Evolutionary conservation across 306 rosid genomes (phyloP).

Genomic region (Prosopis cineraria): DNA sequence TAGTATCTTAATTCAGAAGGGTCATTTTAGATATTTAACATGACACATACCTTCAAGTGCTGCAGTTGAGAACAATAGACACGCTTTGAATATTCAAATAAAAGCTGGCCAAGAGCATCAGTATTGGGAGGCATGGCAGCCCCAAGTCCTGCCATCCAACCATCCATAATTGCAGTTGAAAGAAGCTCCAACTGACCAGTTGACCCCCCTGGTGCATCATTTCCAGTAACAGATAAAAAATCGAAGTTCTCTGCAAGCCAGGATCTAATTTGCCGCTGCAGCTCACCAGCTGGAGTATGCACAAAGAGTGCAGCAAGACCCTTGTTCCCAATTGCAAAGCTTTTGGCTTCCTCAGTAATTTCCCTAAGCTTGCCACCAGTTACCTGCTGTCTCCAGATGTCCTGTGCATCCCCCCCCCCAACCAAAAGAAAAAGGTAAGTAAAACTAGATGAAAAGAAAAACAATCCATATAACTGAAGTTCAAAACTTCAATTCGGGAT

Average conservation of each 20-base stretch:
- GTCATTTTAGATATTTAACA: conserved; percentile 28
- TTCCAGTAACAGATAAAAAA: conserved; percentile 74
- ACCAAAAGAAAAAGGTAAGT: background rate
- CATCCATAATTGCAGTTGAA: conserved; percentile 99
- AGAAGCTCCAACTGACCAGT: conserved; percentile 99
- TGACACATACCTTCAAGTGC: conserved; percentile 79
- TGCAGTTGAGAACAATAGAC: conserved; percentile 92
- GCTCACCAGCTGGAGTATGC: conserved; percentile 98
- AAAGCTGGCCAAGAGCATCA: conserved; percentile 96
- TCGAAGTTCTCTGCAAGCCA: conserved; percentile 96
- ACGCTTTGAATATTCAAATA: conserved; percentile 84
- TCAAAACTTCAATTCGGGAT: conserved; percentile 7
- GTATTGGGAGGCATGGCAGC: conserved; percentile 92
- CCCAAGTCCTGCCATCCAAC: conserved; percentile 99
- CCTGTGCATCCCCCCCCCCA: conserved; percentile 48
- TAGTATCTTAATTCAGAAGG: conserved; percentile 23
- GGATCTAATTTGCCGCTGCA: conserved; percentile 95
- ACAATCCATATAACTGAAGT: conserved; percentile 10
- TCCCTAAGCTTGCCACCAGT: conserved; percentile 98
- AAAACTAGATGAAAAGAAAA: conserved; percentile 23
- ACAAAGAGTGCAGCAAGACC: conserved; percentile 97
- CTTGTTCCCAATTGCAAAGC: conserved; percentile 85
- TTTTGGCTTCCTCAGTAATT: conserved; percentile 91
- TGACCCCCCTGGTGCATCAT: conserved; percentile 75
- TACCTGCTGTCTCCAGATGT: conserved; percentile 85